phyloP scores from a whole-genome alignment of 192 early-diverging fungal genomes.

The Jimgerdemannia lactiflua region DNA sequence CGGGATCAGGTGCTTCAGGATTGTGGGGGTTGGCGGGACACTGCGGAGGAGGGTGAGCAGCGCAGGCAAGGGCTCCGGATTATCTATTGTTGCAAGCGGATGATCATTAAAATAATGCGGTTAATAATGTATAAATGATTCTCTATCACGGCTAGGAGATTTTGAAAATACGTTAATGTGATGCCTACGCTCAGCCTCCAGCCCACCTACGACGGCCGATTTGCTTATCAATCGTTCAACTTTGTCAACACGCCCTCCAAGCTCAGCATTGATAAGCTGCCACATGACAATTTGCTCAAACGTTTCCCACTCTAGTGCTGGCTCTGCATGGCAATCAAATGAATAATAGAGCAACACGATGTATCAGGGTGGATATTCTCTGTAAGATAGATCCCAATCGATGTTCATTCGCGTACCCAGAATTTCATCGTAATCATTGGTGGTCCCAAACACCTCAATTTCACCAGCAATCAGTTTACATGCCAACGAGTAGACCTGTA shows the following conservation, averaged over 20 bases:
- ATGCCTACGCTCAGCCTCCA: slow-evolving; percentile 3
- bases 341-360: no score
- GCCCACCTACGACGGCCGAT: slow-evolving; percentile 4
- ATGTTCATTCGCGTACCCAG: slow-evolving; percentile 1
- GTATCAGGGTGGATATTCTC: background rate
- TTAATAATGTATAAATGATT: no score
- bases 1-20: background rate
- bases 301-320: background rate
- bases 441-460: slow-evolving; percentile 4
- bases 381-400: background rate
- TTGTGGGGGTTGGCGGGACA: slow-evolving; percentile 5
- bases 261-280: slow-evolving; percentile 9
- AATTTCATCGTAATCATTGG: slow-evolving; percentile 10
- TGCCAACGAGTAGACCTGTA: background rate
- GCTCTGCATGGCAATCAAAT: slow-evolving; percentile 4
- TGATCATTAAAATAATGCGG: background rate
- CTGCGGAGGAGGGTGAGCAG: slow-evolving; percentile 4
- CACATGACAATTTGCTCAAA: slow-evolving; percentile 6
- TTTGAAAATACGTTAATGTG: background rate
- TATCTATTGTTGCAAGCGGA: background rate
- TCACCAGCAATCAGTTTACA: slow-evolving; percentile 3
- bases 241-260: slow-evolving; percentile 5
- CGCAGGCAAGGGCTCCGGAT: slow-evolving; percentile 6
- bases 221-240: background rate
- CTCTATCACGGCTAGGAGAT: no score